Evolutionary conservation across 345 rosid species (phyloP).

Genomic region (Viola odorata): DNA sequence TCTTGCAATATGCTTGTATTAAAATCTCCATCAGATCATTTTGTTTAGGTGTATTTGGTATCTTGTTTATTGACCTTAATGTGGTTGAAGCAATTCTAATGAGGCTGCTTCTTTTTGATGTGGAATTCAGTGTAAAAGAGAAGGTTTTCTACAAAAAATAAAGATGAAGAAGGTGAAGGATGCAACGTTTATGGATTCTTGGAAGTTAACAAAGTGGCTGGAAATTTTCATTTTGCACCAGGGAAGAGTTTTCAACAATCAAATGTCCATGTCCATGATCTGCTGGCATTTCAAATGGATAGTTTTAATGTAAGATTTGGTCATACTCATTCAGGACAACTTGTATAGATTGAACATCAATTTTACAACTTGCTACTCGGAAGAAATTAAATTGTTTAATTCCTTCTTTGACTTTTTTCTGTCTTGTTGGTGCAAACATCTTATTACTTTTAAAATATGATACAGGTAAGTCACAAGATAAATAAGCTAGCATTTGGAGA

Average conservation of each 20-base stretch:
- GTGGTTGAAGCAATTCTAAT: too few relatives aligned
- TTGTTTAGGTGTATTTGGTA: too few relatives aligned
- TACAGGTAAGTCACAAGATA: conserved; percentile 86
- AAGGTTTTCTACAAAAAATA: conserved; percentile 77
- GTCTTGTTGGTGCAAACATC: conserved; percentile 4
- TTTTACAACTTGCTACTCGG: neutral
- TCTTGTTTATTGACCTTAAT: too few relatives aligned
- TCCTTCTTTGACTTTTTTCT: neutral
- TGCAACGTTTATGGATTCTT: conserved; percentile 88
- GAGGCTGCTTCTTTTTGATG: neutral
- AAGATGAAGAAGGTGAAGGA: conserved; percentile 96
- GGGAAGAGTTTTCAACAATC: conserved; percentile 98
- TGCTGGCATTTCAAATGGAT: conserved; percentile 76
- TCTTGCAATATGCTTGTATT: too few relatives aligned
- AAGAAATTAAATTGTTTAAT: neutral
- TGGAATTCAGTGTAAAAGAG: conserved; percentile 76
- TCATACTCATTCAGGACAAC: conserved; percentile 2
- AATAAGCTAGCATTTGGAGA: conserved; percentile 81
- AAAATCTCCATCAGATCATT: too few relatives aligned
- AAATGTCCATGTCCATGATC: conserved; percentile 79
- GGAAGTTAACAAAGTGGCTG: conserved; percentile 95
- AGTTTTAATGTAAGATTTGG: conserved; percentile 64
- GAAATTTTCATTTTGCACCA: conserved; percentile 96
- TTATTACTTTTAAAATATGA: neutral
- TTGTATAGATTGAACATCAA: neutral